Percentiles rank a stretch among this genome's conserved stretches.
These are phyloP conservation scores for Dactylellina parvicollis DNA, from an alignment of 2,329 filamentous ascomycete species.

Conservation along the genomic window DNA sequence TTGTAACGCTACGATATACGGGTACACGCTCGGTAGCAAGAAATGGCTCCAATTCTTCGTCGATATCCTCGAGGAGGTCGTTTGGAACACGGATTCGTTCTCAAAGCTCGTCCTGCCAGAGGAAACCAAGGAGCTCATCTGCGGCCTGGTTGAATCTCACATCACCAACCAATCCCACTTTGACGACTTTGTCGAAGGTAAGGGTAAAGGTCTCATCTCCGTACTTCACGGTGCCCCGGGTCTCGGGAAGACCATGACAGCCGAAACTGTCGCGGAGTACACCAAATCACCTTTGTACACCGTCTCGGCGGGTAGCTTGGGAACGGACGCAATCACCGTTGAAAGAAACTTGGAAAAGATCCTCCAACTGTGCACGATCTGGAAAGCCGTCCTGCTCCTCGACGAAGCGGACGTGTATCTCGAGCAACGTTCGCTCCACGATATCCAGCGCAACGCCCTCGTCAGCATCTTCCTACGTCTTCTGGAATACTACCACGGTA, in stretches of 20 bases:
- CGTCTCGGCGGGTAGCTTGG: conserved; percentile 62
- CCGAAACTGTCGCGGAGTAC: conserved; percentile 68
- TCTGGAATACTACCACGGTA: conserved; percentile 63
- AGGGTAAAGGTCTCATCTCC: conserved; percentile 61
- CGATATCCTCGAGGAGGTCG: conserved; percentile 58
- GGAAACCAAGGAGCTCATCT: conserved; percentile 59
- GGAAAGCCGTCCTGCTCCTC: conserved; percentile 84
- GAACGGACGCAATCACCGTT: conserved; percentile 64
- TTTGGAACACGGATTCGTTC: conserved; percentile 60
- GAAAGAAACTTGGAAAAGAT: conserved; percentile 84
- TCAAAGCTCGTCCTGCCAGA: conserved; percentile 59
- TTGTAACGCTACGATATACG: conserved; percentile 24
- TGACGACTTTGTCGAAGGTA: conserved; percentile 67
- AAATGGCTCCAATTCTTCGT: conserved; percentile 55
- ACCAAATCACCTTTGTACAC: conserved; percentile 66
- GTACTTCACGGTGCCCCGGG: conserved; percentile 67
- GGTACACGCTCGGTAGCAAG: conserved; percentile 40
- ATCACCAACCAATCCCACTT: conserved; percentile 62
- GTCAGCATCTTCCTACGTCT: conserved; percentile 67
- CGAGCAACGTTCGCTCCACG: conserved; percentile 82
- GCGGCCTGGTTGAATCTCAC: conserved; percentile 66
- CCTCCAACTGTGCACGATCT: conserved; percentile 83
- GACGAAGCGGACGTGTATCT: conserved; percentile 88
- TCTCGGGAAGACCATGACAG: conserved; percentile 70
- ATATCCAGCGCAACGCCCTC: conserved; percentile 84